phyloP scores from a whole-genome alignment of 1,284 basidiomycete genomes.

The Tetrapyrgos nigripes region DNA sequence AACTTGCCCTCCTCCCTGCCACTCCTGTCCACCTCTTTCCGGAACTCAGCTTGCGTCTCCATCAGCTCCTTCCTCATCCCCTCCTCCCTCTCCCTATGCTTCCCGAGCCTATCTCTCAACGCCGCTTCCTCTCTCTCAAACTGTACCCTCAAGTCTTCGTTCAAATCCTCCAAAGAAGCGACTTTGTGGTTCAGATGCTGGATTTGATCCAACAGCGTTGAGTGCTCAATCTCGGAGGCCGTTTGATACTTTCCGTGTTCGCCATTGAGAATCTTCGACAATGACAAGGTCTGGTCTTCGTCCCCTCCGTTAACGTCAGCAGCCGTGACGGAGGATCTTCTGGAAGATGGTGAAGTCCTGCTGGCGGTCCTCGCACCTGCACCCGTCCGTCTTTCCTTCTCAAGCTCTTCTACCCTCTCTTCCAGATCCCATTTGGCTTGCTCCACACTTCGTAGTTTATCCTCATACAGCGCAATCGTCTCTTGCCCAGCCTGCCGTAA shows the following conservation, averaged over 20 bases:
- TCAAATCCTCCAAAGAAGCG: constrained; percentile 78
- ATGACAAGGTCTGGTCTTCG: constrained; percentile 31
- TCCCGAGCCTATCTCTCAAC: constrained; percentile 68
- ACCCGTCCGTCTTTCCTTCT: constrained; percentile 31
- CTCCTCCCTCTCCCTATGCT: constrained; percentile 82
- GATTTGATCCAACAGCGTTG: constrained; percentile 87
- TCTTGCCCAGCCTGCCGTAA: constrained; percentile 87
- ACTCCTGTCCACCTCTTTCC: constrained; percentile 68
- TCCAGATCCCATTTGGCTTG: constrained; percentile 52
- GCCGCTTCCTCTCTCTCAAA: constrained; percentile 79
- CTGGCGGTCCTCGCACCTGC: constrained; percentile 31
- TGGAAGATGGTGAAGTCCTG: background rate
- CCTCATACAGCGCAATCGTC: constrained; percentile 93
- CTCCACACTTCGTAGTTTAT: constrained; percentile 57
- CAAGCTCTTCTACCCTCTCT: constrained; percentile 66
- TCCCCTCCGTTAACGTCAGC: background rate
- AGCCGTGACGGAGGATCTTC: background rate
- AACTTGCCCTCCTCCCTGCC: constrained; percentile 71
- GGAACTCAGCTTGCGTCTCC: constrained; percentile 72
- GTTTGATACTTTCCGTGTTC: constrained; percentile 34
- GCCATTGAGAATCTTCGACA: constrained; percentile 46
- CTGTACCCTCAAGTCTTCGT: constrained; percentile 79
- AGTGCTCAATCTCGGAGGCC: constrained; percentile 91
- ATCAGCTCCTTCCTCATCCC: constrained; percentile 70
- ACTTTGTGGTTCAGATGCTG: constrained; percentile 86